Percentiles rank a stretch among this genome's conserved stretches.
These are phyloP conservation scores for Penicillium robsamsonii DNA, from an alignment of 495 filamentous ascomycete species.

Conservation along the genomic window DNA sequence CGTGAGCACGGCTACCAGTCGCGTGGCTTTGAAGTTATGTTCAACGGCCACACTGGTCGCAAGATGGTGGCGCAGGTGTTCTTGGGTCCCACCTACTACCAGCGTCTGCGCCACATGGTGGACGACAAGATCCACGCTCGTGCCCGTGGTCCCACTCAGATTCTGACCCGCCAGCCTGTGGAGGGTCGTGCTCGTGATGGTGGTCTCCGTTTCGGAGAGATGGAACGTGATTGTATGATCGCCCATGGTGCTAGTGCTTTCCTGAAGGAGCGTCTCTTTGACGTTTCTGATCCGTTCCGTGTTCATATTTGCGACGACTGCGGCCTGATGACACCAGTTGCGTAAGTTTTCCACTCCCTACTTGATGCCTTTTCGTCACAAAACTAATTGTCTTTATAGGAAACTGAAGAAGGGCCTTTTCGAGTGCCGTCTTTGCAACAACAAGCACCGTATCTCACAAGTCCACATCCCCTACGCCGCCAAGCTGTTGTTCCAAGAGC, in stretches of 20 bases:
- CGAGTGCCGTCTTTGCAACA: slow-evolving; percentile 95
- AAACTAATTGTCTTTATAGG: slow-evolving; percentile 48
- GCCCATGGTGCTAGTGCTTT: slow-evolving; percentile 94
- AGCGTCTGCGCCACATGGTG: slow-evolving; percentile 98
- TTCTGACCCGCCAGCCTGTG: slow-evolving; percentile 95
- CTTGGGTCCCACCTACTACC: slow-evolving; percentile 97
- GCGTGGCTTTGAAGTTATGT: slow-evolving; percentile 97
- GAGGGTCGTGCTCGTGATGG: slow-evolving; percentile 97
- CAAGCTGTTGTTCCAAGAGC: slow-evolving; percentile 97
- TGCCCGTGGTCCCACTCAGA: slow-evolving; percentile 92
- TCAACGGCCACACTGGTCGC: slow-evolving; percentile 92
- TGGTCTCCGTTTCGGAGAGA: slow-evolving; percentile 98
- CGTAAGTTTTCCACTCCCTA: slow-evolving; percentile 61
- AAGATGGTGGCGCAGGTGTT: slow-evolving; percentile 95
- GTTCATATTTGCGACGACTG: slow-evolving; percentile 99
- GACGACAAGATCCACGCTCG: slow-evolving; percentile 99
- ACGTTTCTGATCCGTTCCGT: slow-evolving; percentile 96
- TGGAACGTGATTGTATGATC: slow-evolving; percentile 99
- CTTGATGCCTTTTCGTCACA: slow-evolving; percentile 2
- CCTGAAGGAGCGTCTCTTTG: slow-evolving; percentile 95
- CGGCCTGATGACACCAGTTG: slow-evolving; percentile 97
- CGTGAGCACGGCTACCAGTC: slow-evolving; percentile 91
- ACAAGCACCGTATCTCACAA: slow-evolving; percentile 97
- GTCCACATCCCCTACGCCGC: slow-evolving; percentile 97
- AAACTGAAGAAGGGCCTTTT: slow-evolving; percentile 91